Evolutionary conservation across 1,284 basidiomycete species (phyloP).

Genomic region (Sanghuangporus weigelae): DNA sequence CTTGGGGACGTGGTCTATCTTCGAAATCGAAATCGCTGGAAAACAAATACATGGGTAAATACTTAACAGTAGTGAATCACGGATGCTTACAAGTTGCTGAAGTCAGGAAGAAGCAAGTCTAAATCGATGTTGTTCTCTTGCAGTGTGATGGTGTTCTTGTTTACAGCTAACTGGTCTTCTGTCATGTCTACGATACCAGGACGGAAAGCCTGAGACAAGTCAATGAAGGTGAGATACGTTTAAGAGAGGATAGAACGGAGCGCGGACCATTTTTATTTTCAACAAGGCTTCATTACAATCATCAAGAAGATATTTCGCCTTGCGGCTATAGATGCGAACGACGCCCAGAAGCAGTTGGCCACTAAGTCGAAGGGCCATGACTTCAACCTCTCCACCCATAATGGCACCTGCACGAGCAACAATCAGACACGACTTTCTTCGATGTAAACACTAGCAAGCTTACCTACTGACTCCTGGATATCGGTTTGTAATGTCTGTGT

Average conservation of each 20-base stretch:
- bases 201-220: constrained; percentile 76
- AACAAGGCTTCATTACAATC: constrained; percentile 96
- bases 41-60: background rate
- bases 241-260: constrained; percentile 83
- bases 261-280: constrained; percentile 87
- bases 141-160: constrained; percentile 83
- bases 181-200: constrained; percentile 93
- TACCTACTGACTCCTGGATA: constrained; percentile 90
- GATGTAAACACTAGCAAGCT: constrained; percentile 27
- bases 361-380: constrained; percentile 91
- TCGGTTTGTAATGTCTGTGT: constrained; percentile 91
- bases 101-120: constrained; percentile 80
- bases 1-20: constrained; percentile 56
- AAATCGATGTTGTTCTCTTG: constrained; percentile 70
- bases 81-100: constrained; percentile 56
- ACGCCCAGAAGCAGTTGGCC: constrained; percentile 95
- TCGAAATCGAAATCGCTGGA: constrained; percentile 73
- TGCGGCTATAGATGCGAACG: constrained; percentile 94
- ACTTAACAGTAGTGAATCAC: background rate
- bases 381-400: constrained; percentile 81
- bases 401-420: constrained; percentile 61
- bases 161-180: constrained; percentile 85
- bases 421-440: background rate
- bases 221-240: constrained; percentile 43
- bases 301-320: constrained; percentile 95